phyloP scores from a whole-genome alignment of 2,329 filamentous ascomycete genomes.

The Cordyceps cicadae region DNA sequence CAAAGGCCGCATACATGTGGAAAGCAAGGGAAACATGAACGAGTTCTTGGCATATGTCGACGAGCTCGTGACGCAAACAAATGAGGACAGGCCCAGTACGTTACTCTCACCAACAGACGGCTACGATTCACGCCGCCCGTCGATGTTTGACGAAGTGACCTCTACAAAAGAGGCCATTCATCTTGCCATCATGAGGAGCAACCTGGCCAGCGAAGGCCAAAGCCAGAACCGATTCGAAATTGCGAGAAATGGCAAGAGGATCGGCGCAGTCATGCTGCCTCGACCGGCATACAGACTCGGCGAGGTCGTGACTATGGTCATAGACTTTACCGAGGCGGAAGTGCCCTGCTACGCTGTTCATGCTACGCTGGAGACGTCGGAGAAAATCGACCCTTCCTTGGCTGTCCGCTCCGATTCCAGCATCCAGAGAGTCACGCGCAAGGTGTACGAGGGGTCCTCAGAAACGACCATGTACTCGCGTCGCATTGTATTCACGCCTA shows the following conservation, averaged over 20 bases:
- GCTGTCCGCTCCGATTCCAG: conserved; percentile 79
- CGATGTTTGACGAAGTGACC: conserved; percentile 45
- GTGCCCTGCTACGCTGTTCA: conserved; percentile 82
- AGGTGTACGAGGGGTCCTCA: conserved; percentile 66
- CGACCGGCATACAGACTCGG: conserved; percentile 83
- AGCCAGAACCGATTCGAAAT: conserved; percentile 95
- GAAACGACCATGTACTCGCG: conserved; percentile 78
- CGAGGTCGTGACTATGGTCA: conserved; percentile 72
- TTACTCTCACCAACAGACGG: conserved; percentile 65
- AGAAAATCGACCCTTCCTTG: conserved; percentile 71
- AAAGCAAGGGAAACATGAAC: conserved; percentile 37
- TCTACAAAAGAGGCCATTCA: conserved; percentile 82
- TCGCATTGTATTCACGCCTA: conserved; percentile 70
- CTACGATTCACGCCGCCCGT: conserved; percentile 47
- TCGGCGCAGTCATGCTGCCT: conserved; percentile 82
- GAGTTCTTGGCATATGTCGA: conserved; percentile 74
- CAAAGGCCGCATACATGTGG: conserved; percentile 19
- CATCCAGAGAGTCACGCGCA: conserved; percentile 78
- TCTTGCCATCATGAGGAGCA: conserved; percentile 78
- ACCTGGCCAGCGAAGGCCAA: conserved; percentile 57
- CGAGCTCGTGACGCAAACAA: conserved; percentile 56
- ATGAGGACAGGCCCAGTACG: conserved; percentile 45
- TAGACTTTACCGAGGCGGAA: conserved; percentile 73
- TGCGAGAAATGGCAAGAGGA: conserved; percentile 80
- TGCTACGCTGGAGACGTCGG: conserved; percentile 74